phyloP scores from a whole-genome alignment of 1,139 yeast species.

The Hemisphaericaspora xylanilytica region DNA sequence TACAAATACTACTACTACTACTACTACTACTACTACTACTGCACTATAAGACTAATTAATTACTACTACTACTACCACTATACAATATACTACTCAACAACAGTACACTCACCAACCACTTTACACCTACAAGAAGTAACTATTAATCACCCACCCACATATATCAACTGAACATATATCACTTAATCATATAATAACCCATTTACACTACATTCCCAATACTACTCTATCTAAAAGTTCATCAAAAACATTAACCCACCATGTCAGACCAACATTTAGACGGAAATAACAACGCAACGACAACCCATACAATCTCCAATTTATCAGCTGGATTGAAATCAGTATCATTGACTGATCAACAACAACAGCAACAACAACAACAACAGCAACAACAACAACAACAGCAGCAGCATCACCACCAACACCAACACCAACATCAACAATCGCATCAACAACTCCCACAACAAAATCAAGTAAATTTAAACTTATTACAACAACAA shows the following conservation, averaged over 20 bases:
- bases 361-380: slow-evolving; percentile 10
- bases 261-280: slow-evolving; percentile 11
- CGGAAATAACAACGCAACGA: slow-evolving; percentile 9
- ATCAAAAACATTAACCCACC: background rate
- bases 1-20: no score
- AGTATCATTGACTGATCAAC: slow-evolving; percentile 42
- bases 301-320: slow-evolving; percentile 34
- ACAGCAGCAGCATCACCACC: slow-evolving; percentile 40
- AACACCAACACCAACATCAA: slow-evolving; percentile 10
- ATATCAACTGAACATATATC: no score
- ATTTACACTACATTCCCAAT: no score
- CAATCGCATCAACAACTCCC: slow-evolving; percentile 24
- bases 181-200: no score
- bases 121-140: no score
- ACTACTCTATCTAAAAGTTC: no score
- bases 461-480: slow-evolving; percentile 37
- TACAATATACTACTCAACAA: no score
- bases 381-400: slow-evolving; percentile 24
- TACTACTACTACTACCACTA: no score
- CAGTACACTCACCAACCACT: no score
- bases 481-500: slow-evolving; percentile 42
- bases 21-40: no score
- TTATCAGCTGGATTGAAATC: slow-evolving; percentile 51
- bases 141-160: no score
- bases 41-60: no score